Percentiles rank a stretch among this genome's conserved stretches.
These are phyloP conservation scores for Glycine soja DNA, from an alignment of 306 rosid species.

Conservation along the genomic window DNA sequence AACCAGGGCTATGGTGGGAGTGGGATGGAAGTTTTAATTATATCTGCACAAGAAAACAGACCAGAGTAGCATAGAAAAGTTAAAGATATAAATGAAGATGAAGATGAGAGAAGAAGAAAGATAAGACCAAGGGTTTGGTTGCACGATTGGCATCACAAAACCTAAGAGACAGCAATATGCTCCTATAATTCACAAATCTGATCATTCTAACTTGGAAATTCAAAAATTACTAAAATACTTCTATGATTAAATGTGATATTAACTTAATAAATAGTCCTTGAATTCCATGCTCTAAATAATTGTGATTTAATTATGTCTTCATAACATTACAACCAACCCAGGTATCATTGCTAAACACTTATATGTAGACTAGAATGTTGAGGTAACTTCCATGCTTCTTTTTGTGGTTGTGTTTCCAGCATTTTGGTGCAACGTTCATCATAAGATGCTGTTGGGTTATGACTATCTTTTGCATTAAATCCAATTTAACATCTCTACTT, in stretches of 20 bases:
- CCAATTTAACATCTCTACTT: conserved; percentile 21
- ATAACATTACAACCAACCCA: neutral
- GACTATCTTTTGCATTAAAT: conserved; percentile 1
- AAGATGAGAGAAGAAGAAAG: neutral
- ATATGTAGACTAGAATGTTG: neutral
- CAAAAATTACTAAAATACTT: neutral
- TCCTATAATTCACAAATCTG: neutral
- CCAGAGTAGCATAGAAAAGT: neutral
- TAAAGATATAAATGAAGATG: neutral
- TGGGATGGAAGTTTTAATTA: neutral
- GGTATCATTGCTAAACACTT: neutral
- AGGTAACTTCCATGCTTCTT: conserved; percentile 6
- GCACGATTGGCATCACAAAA: neutral
- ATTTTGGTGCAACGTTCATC: neutral
- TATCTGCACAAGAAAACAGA: neutral
- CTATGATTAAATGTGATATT: neutral
- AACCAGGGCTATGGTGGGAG: neutral
- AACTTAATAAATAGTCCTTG: neutral
- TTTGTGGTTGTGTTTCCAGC: conserved; percentile 13
- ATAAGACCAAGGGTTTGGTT: neutral
- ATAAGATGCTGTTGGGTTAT: conserved; percentile 2
- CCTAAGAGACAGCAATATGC: neutral
- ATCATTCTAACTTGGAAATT: neutral
- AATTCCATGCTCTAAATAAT: neutral
- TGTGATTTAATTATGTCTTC: neutral